phyloP scores from a whole-genome alignment of 1,139 yeast genomes.

The Zhuliangozyma blackwelliae region DNA sequence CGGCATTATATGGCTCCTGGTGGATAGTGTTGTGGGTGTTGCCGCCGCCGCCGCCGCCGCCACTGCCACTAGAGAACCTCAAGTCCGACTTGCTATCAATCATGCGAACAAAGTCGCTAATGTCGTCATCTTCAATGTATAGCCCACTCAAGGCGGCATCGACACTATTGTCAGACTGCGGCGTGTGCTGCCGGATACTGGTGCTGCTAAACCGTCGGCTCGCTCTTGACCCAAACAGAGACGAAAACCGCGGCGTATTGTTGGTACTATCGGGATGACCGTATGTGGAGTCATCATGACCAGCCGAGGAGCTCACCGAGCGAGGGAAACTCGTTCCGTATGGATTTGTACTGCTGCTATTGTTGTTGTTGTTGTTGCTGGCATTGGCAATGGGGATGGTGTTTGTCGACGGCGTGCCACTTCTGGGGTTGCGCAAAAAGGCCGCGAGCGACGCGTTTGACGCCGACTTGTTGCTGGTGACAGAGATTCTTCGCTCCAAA shows the following conservation, averaged over 20 bases:
- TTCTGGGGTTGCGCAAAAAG: slow-evolving; percentile 46
- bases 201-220: slow-evolving; percentile 41
- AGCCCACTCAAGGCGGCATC: slow-evolving; percentile 40
- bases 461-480: slow-evolving; percentile 46
- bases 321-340: slow-evolving; percentile 28
- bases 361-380: slow-evolving; percentile 1
- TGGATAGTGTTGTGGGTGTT: slow-evolving; percentile 1
- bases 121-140: slow-evolving; percentile 56
- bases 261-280: slow-evolving; percentile 20
- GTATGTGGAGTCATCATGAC: slow-evolving; percentile 24
- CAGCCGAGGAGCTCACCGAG: slow-evolving; percentile 41
- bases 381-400: slow-evolving; percentile 20
- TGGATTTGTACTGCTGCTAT: slow-evolving; percentile 9
- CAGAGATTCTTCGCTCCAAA: slow-evolving; percentile 39
- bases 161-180: slow-evolving; percentile 14
- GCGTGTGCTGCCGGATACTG: slow-evolving; percentile 28
- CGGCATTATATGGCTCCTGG: slow-evolving; percentile 8
- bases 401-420: slow-evolving; percentile 28
- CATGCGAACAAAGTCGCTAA: slow-evolving; percentile 75
- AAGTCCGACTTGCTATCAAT: slow-evolving; percentile 65
- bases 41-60: slow-evolving; percentile 1
- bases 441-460: slow-evolving; percentile 57
- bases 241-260: slow-evolving; percentile 46
- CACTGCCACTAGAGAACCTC: slow-evolving; percentile 20
- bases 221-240: slow-evolving; percentile 55